Percentiles rank a stretch among this genome's conserved stretches.
Evolutionary conservation across 2,329 filamentous ascomycete species (phyloP).

Genomic region (Neobulgaria alba): DNA sequence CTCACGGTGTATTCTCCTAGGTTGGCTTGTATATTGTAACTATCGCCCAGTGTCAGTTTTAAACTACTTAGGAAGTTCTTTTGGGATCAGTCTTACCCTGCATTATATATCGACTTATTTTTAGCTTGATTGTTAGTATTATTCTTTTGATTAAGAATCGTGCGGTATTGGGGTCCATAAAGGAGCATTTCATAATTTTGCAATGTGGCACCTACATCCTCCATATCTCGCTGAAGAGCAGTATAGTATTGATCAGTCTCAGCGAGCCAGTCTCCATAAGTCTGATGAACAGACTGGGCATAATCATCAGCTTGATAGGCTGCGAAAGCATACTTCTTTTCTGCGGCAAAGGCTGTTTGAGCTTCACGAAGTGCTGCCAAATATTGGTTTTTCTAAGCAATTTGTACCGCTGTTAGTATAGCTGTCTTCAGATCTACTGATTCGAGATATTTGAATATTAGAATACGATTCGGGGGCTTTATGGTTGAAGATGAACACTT

Average conservation of each 20-base stretch:
- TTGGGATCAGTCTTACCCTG: too few relatives aligned
- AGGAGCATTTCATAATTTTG: slow-evolving; percentile 7
- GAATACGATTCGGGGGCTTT: too few relatives aligned
- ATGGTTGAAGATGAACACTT: too few relatives aligned
- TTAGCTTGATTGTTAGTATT: slow-evolving; percentile 8
- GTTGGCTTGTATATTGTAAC: slow-evolving; percentile 8
- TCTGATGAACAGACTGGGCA: slow-evolving; percentile 7
- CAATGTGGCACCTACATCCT: slow-evolving; percentile 6
- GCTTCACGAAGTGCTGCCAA: slow-evolving; percentile 4
- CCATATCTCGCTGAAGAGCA: slow-evolving; percentile 3
- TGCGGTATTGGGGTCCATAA: slow-evolving; percentile 8
- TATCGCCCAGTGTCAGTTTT: too few relatives aligned
- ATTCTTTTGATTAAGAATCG: slow-evolving; percentile 4
- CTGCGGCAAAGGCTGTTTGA: slow-evolving; percentile 4
- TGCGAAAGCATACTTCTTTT: slow-evolving; percentile 3
- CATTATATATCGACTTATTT: too few relatives aligned
- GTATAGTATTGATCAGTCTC: slow-evolving; percentile 4
- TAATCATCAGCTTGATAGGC: slow-evolving; percentile 6
- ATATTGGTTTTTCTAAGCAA: slow-evolving; percentile 4
- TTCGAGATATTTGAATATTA: slow-evolving; percentile 7
- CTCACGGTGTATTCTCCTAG: slow-evolving; percentile 6
- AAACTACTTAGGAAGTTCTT: too few relatives aligned
- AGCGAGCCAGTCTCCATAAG: slow-evolving; percentile 7
- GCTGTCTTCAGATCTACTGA: slow-evolving; percentile 5
- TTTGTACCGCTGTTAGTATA: slow-evolving; percentile 3